phyloP scores from a whole-genome alignment of 371 early-diverging fungal species.

The Circinella umbellata region DNA sequence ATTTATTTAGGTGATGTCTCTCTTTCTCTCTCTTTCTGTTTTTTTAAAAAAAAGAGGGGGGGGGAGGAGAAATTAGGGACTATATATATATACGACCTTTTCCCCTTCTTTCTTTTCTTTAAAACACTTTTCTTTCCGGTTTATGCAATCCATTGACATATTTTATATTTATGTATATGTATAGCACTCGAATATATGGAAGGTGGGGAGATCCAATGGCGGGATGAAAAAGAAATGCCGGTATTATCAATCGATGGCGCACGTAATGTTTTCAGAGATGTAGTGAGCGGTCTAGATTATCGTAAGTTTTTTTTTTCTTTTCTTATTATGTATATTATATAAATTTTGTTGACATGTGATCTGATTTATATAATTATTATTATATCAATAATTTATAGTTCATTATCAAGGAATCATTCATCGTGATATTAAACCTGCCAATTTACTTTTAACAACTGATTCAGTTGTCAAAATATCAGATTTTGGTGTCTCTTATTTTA shows the following conservation, averaged over 20 bases:
- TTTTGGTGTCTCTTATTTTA: conserved; percentile 92
- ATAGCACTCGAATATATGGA: conserved; percentile 83
- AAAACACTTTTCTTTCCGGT: conserved; percentile 3
- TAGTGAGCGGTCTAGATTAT: conserved; percentile 92
- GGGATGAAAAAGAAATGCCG: conserved; percentile 72
- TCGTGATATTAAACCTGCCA: conserved; percentile 96
- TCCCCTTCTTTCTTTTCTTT: too few relatives aligned
- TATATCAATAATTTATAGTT: conserved; percentile 46
- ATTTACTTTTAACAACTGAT: conserved; percentile 76
- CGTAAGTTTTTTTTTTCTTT: conserved; percentile 48
- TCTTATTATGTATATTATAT: background rate
- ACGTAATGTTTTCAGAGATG: conserved; percentile 85
- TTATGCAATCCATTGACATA: background rate
- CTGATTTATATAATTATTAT: background rate
- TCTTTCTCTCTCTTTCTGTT: too few relatives aligned
- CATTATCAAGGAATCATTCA: conserved; percentile 95
- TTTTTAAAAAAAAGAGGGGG: background rate
- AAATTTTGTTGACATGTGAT: background rate
- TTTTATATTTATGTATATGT: background rate
- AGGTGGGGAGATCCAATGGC: conserved; percentile 92
- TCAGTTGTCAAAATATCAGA: conserved; percentile 91
- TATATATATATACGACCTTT: too few relatives aligned
- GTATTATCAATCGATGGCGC: conserved; percentile 67
- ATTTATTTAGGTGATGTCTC: conserved; percentile 77
- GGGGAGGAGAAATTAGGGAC: too few relatives aligned